Evolutionary conservation across 768 basidiomycete genomes (phyloP), one percentile per base, ranked within the genome.

Genomic region (Xanthoconium stramineum): DNA sequence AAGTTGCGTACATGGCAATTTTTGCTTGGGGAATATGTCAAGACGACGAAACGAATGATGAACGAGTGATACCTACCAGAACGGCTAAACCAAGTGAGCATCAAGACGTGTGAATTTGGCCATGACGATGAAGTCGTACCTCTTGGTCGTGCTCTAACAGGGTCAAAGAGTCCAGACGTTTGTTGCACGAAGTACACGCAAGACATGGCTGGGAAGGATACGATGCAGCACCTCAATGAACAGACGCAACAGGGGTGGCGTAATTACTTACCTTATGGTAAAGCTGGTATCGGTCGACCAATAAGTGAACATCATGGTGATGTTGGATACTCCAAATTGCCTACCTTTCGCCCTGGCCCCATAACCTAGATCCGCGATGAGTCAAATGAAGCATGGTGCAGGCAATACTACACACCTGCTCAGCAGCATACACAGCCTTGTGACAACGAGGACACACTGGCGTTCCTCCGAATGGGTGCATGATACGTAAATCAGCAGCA

Each of bases 271-370:
- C 90, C 79, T 89, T 91, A 73, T 91, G 89, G 65, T 91, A 94
- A 40, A 90, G 77, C 89, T 90, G 62, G 29, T 29, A 37, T 53
- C 52, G 43, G 36, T 44, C 14, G n/a, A 52, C 24, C 45, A 48
- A 36, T 11, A 38, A 19, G 13, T 13, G 17, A 42, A 57, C 52
- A 59, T 43, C 32, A 54, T 38, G 8, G 29, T 15, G 36, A 58
- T 15, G 14, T 47, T 37, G 44, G 35, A 28, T 33, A 44, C 46
- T 36, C 42, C 50, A 53, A 56, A 55, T 55, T 30, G 61, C 81
- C 65, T 66, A 91, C 93, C 83, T 88, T 93, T 68, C 93, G 82
- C 24, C 89, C 93, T 51, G 93, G 93, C 19, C 93, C 93, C 78
- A 94, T 84, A 32, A 82, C 83, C 89, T 91, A 62, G 55, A 50